These are phyloP conservation scores for Chaetoceros tenuissimus DNA, from an alignment of 108 stramenopile species.

Conservation along the genomic window DNA sequence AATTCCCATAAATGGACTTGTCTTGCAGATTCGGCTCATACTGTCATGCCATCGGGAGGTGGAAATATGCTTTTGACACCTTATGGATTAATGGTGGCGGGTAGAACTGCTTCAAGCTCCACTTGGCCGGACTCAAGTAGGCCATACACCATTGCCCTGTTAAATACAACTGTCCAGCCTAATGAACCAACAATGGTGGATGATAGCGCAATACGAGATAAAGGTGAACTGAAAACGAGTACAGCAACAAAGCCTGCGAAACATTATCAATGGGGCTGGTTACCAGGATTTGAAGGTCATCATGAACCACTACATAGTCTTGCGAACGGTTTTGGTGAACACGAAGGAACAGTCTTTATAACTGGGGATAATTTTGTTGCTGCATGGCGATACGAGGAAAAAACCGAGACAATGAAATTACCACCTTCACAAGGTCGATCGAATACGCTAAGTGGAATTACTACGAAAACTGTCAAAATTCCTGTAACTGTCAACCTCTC, in stretches of 20 bases:
- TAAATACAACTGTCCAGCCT: conserved; percentile 66
- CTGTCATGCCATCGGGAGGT: conserved; percentile 72
- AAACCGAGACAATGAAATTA: conserved; percentile 20
- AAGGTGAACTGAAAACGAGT: conserved; percentile 10
- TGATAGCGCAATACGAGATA: conserved; percentile 6
- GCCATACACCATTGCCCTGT: conserved; percentile 77
- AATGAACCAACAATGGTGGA: conserved; percentile 15
- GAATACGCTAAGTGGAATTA: conserved; percentile 13
- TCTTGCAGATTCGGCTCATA: conserved; percentile 68
- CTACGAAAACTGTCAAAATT: conserved; percentile 36
- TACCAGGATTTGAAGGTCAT: conserved; percentile 88
- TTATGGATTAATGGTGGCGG: conserved; percentile 82
- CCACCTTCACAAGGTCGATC: too few species aligned
- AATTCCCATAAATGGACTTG: conserved; percentile 77
- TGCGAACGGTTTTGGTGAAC: conserved; percentile 73
- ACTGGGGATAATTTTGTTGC: conserved; percentile 85
- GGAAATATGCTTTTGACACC: conserved; percentile 84
- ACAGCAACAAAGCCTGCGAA: conserved; percentile 32
- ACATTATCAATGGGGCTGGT: conserved; percentile 91
- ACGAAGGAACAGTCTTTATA: conserved; percentile 79
- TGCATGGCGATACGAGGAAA: conserved; percentile 64
- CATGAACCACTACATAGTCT: conserved; percentile 86
- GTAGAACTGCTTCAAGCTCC: conserved; percentile 49
- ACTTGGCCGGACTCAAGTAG: conserved; percentile 65
- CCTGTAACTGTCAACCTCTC: conserved; percentile 66